A percentile compares a stretch with the other conserved stretches of the same genome.
Evolutionary conservation across 306 rosid species (phyloP).

Genomic region (Chamaecrista fasciculata): DNA sequence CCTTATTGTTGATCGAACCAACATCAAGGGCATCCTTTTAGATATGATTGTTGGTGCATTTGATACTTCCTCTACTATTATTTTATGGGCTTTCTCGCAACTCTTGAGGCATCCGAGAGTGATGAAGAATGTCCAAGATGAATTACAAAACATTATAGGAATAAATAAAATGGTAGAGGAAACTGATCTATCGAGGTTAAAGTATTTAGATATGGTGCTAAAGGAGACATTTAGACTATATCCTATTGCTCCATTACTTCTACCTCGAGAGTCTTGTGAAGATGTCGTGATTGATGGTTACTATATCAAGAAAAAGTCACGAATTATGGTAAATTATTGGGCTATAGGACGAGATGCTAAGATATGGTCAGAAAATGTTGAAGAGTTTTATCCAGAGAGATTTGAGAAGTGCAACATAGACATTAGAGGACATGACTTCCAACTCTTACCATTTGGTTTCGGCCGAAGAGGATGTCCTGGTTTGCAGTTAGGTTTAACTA

Average conservation of each 20-base stretch:
- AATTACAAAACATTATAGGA: slow-evolving; percentile 34
- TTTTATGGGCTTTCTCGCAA: slow-evolving; percentile 42
- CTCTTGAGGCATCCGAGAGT: slow-evolving; percentile 33
- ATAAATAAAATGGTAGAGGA: slow-evolving; percentile 36
- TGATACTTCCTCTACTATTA: slow-evolving; percentile 1
- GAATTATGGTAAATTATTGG: slow-evolving; percentile 29
- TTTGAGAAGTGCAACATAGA: slow-evolving; percentile 10
- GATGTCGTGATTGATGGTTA: slow-evolving; percentile 34
- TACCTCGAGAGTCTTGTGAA: slow-evolving; percentile 29
- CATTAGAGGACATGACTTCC: slow-evolving; percentile 20
- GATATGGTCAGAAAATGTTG: slow-evolving; percentile 33
- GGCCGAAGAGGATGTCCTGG: slow-evolving; percentile 38
- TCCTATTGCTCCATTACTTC: slow-evolving; percentile 24
- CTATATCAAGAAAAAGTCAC: slow-evolving; percentile 28
- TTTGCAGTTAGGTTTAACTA: slow-evolving; percentile 20
- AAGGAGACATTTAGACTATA: slow-evolving; percentile 42
- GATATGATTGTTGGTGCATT: slow-evolving; percentile 35
- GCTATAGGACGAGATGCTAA: slow-evolving; percentile 34
- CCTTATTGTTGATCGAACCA: not conserved
- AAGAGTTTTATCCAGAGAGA: slow-evolving; percentile 34
- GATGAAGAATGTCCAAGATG: slow-evolving; percentile 31
- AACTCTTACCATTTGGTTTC: slow-evolving; percentile 38
- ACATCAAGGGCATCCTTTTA: slow-evolving; percentile 34
- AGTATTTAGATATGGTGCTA: slow-evolving; percentile 36
- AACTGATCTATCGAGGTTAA: slow-evolving; percentile 23